Conservation (phyloP, 2,329 filamentous ascomycete species). For the Exophiala xenobiotica region DNA sequence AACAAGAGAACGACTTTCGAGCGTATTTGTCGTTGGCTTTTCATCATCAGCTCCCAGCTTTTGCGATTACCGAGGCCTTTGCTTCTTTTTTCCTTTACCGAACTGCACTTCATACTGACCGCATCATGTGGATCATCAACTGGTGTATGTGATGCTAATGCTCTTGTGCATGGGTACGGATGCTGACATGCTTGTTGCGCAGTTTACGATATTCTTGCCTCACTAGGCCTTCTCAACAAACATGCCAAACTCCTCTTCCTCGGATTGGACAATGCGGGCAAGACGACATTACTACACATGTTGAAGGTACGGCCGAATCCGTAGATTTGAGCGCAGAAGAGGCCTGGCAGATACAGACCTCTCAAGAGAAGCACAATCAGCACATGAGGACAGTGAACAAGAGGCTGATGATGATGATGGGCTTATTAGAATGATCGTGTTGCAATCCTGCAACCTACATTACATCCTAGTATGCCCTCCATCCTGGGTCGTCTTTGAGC, state of each 20-base stretch:
- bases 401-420: background rate
- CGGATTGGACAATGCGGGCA: conserved; percentile 90
- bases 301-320: conserved; percentile 67
- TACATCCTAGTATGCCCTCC: conserved; percentile 74
- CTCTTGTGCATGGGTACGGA: background rate
- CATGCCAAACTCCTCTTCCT: conserved; percentile 93
- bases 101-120: background rate
- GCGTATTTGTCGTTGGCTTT: no score
- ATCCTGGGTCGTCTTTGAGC: background rate
- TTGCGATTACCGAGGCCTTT: background rate
- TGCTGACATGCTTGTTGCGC: conserved; percentile 11
- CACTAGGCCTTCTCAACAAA: conserved; percentile 87
- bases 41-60: no score
- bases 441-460: conserved; percentile 83
- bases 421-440: conserved; percentile 77
- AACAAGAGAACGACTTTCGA: no score
- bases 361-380: no score
- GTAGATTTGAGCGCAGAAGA: background rate
- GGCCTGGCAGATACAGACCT: conserved; percentile 9
- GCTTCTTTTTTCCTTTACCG: background rate
- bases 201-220: conserved; percentile 90
- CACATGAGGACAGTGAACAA: no score
- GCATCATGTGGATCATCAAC: conserved; percentile 84
- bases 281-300: conserved; percentile 93
- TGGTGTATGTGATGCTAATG: conserved; percentile 68